Evolutionary conservation across 176 grass and related monocot species (phyloP).

Genomic region (Triticum dicoccoides): DNA sequence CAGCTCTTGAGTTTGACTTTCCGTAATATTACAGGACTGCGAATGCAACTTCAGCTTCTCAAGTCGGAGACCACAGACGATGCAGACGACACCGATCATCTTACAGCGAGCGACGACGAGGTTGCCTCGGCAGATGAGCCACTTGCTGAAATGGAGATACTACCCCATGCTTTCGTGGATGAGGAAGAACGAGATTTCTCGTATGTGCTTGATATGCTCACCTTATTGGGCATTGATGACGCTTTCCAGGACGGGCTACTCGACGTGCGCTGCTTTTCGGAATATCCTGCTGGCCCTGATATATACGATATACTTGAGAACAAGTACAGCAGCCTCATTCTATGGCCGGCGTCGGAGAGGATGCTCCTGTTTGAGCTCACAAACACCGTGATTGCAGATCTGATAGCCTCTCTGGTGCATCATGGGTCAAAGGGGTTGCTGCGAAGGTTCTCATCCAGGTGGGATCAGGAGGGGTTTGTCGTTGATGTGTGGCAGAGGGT

Average conservation of each 20-base stretch:
- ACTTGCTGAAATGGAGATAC: slow-evolving; percentile 42
- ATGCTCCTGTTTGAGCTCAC: slow-evolving; percentile 88
- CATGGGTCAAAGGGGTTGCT: slow-evolving; percentile 25
- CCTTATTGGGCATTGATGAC: slow-evolving; percentile 44
- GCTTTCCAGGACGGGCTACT: slow-evolving; percentile 42
- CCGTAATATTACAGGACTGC: slow-evolving; percentile 61
- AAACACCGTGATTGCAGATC: slow-evolving; percentile 46
- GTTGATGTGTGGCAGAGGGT: slow-evolving; percentile 76
- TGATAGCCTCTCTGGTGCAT: slow-evolving; percentile 36
- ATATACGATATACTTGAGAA: slow-evolving; percentile 65
- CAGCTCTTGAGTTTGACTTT: slow-evolving; percentile 34
- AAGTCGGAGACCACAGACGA: slow-evolving; percentile 58
- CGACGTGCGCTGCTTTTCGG: slow-evolving; percentile 43
- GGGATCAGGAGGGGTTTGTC: slow-evolving; percentile 48
- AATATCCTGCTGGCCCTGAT: slow-evolving; percentile 35
- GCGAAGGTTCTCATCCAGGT: slow-evolving; percentile 19
- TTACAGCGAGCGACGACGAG: slow-evolving; percentile 62
- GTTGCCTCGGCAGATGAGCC: slow-evolving; percentile 21
- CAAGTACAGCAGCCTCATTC: slow-evolving; percentile 56
- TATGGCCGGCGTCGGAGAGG: slow-evolving; percentile 70
- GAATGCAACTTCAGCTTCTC: slow-evolving; percentile 93
- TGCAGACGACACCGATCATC: slow-evolving; percentile 40
- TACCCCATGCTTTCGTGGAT: slow-evolving; percentile 51
- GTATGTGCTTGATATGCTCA: slow-evolving; percentile 76
- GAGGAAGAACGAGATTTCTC: slow-evolving; percentile 85